Evolutionary conservation across 2,329 filamentous ascomycete species (phyloP).

Genomic region (Pseudocercospora musae): DNA sequence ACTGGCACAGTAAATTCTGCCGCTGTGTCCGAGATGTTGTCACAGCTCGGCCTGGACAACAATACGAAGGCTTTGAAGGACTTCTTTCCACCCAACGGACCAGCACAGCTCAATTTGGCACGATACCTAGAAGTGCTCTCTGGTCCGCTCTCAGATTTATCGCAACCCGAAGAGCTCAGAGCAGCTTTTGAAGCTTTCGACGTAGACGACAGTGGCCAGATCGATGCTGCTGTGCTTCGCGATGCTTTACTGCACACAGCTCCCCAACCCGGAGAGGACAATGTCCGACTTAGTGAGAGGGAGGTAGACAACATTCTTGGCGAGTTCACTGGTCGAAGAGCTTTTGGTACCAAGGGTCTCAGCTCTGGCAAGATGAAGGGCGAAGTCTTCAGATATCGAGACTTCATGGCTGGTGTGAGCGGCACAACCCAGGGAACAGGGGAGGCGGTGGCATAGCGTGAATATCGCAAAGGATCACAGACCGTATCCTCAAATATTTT

Average conservation of each 20-base stretch:
- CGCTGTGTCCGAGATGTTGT: constrained; percentile 83
- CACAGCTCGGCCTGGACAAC: constrained; percentile 77
- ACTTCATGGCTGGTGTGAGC: constrained; percentile 67
- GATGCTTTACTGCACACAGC: constrained; percentile 80
- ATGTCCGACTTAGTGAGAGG: constrained; percentile 56
- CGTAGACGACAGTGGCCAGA: constrained; percentile 89
- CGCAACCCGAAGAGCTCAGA: constrained; percentile 72
- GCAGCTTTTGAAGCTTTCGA: constrained; percentile 95
- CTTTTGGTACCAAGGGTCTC: constrained; percentile 64
- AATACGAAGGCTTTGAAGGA: constrained; percentile 66
- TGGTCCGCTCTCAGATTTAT: constrained; percentile 68
- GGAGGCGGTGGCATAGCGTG: constrained; percentile 9
- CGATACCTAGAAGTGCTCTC: constrained; percentile 82
- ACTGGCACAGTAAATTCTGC: constrained; percentile 78
- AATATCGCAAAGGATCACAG: background rate
- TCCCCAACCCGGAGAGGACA: constrained; percentile 65
- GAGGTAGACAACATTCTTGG: constrained; percentile 86
- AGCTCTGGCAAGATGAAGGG: constrained; percentile 54
- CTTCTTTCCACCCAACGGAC: constrained; percentile 71
- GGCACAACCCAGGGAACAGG: constrained; percentile 28
- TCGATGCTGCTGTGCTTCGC: constrained; percentile 77
- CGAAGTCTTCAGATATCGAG: constrained; percentile 90
- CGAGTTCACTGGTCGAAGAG: constrained; percentile 79
- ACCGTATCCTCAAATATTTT: background rate
- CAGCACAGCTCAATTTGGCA: constrained; percentile 74